phyloP scores from a whole-genome alignment of 768 basidiomycete genomes.

The Lentinula boryana region DNA sequence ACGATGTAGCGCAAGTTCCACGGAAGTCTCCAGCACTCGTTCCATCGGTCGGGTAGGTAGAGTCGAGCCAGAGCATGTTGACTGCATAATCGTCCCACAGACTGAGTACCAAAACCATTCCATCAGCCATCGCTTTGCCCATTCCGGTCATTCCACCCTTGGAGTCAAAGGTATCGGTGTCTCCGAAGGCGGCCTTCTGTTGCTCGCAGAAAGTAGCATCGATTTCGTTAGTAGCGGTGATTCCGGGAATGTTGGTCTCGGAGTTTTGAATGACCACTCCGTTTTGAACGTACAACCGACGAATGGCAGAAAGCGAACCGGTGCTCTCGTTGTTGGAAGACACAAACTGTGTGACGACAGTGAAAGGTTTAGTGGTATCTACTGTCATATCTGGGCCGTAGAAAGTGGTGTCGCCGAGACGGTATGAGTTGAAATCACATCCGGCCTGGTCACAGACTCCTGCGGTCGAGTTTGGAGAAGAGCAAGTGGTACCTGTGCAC shows the following conservation, averaged over 20 bases:
- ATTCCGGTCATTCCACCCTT: slow-evolving; percentile 25
- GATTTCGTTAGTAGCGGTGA: slow-evolving; percentile 27
- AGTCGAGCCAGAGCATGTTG: slow-evolving; percentile 55
- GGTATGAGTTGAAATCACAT: slow-evolving; percentile 44
- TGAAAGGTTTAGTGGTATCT: slow-evolving; percentile 32
- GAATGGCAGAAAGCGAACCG: slow-evolving; percentile 35
- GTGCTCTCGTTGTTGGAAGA: slow-evolving; percentile 30
- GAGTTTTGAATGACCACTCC: slow-evolving; percentile 36
- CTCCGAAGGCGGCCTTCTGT: slow-evolving; percentile 25
- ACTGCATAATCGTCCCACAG: slow-evolving; percentile 50
- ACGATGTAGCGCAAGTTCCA: slow-evolving; percentile 42
- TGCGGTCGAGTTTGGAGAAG: slow-evolving; percentile 15
- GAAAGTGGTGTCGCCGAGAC: slow-evolving; percentile 34
- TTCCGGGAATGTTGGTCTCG: slow-evolving; percentile 27
- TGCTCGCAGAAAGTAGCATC: slow-evolving; percentile 31
- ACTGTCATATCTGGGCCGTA: slow-evolving; percentile 29
- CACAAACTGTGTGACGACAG: slow-evolving; percentile 41
- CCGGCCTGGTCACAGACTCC: slow-evolving; percentile 36
- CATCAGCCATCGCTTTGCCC: slow-evolving; percentile 18
- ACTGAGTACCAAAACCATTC: slow-evolving; percentile 28
- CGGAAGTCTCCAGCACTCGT: slow-evolving; percentile 40
- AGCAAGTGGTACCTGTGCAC: slow-evolving; percentile 29
- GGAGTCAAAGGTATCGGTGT: slow-evolving; percentile 27
- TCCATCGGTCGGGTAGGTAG: slow-evolving; percentile 33
- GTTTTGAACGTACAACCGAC: slow-evolving; percentile 39